Evolutionary conservation across 2,329 filamentous ascomycete species (phyloP).

Genomic region (Fusarium pilosicola): DNA sequence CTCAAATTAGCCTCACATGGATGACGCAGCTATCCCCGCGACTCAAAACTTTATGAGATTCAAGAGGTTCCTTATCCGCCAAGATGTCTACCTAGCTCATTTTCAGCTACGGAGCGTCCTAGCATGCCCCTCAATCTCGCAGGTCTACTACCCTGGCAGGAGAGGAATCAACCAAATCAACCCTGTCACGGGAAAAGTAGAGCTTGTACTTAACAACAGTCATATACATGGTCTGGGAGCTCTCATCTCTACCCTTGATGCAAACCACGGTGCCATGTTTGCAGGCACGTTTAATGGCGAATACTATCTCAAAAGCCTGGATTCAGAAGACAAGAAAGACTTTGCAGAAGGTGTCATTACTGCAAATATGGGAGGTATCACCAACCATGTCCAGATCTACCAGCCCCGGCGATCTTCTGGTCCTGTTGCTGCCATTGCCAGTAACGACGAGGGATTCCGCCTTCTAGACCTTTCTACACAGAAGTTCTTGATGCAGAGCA

Average conservation of each 20-base stretch:
- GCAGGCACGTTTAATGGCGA: slow-evolving; percentile 68
- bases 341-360: slow-evolving; percentile 61
- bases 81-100: slow-evolving; percentile 66
- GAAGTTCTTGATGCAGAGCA: slow-evolving; percentile 62
- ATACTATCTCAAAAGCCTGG: slow-evolving; percentile 60
- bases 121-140: slow-evolving; percentile 64
- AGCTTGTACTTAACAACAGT: slow-evolving; percentile 56
- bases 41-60: slow-evolving; percentile 67
- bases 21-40: slow-evolving; percentile 48
- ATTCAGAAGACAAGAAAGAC: slow-evolving; percentile 50
- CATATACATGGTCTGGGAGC: slow-evolving; percentile 50
- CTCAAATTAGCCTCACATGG: slow-evolving; percentile 21
- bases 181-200: slow-evolving; percentile 58
- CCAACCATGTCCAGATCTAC: slow-evolving; percentile 72
- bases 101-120: slow-evolving; percentile 74
- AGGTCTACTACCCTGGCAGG: slow-evolving; percentile 66
- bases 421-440: slow-evolving; percentile 69
- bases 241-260: slow-evolving; percentile 62
- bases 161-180: slow-evolving; percentile 64
- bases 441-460: slow-evolving; percentile 69
- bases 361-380: slow-evolving; percentile 63
- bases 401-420: slow-evolving; percentile 60
- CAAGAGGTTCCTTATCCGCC: slow-evolving; percentile 64
- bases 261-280: slow-evolving; percentile 65
- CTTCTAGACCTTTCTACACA: slow-evolving; percentile 68